Percentiles rank a stretch among this genome's conserved stretches.
These are phyloP conservation scores for Vachellia collinsii DNA, from an alignment of 306 rosid genomes.

Conservation along the genomic window DNA sequence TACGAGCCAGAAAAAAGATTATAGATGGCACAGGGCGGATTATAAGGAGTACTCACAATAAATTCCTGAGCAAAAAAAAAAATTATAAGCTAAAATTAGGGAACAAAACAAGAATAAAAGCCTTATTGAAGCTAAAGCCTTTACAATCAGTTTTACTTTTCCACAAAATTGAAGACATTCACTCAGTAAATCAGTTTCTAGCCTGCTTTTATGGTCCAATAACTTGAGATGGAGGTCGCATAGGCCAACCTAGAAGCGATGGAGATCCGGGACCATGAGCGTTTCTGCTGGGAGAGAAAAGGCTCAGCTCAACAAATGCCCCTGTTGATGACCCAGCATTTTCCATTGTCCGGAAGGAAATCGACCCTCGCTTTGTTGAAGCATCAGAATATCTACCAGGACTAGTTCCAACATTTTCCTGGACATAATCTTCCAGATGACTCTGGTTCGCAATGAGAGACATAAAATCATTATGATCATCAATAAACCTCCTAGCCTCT, in stretches of 20 bases:
- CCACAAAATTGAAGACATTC: slow-evolving; percentile 84
- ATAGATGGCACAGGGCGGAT: slow-evolving; percentile 34
- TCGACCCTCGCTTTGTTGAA: slow-evolving; percentile 83
- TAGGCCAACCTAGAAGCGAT: slow-evolving; percentile 86
- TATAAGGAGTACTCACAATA: slow-evolving; percentile 32
- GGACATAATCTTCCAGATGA: slow-evolving; percentile 53
- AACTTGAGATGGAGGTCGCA: slow-evolving; percentile 57
- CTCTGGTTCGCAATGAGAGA: slow-evolving; percentile 86
- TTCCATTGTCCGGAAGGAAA: slow-evolving; percentile 74
- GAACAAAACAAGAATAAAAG: slow-evolving; percentile 52
- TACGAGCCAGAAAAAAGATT: slow-evolving; percentile 33
- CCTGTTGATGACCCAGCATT: slow-evolving; percentile 70
- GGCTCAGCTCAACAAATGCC: slow-evolving; percentile 87
- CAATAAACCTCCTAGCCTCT: slow-evolving; percentile 71
- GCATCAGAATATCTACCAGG: slow-evolving; percentile 70
- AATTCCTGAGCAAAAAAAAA: slow-evolving; percentile 55
- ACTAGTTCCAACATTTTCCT: slow-evolving; percentile 62
- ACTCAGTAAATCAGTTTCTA: slow-evolving; percentile 49
- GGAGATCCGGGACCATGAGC: slow-evolving; percentile 82
- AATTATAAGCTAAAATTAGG: slow-evolving; percentile 59
- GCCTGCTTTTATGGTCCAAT: slow-evolving; percentile 50
- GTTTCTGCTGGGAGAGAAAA: slow-evolving; percentile 81
- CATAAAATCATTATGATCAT: slow-evolving; percentile 65
- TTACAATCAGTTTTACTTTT: slow-evolving; percentile 80
- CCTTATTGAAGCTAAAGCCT: slow-evolving; percentile 81